Base-by-base conservation (phyloP, 2,329 filamentous ascomycete genomes). In the Alternaria metachromatica region DNA sequence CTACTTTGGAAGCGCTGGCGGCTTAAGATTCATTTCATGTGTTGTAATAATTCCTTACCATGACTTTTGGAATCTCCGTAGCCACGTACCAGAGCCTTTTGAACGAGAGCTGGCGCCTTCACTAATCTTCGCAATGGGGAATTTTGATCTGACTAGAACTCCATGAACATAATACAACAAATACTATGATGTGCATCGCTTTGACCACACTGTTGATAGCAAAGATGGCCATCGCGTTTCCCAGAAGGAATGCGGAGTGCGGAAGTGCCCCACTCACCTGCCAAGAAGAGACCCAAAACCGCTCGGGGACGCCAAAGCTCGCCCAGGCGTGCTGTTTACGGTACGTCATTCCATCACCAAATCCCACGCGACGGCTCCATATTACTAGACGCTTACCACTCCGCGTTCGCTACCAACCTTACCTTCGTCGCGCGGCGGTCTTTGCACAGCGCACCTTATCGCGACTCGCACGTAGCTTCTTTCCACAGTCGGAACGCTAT, bases 281-380 rank as follows among this genome's bases (percentile, higher is more conserved):
- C 63, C 63, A 65, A 65, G 63, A 21, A 23, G 49, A 37, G 55
- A 46, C 43, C 48, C 28, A 45, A 43, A 51, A 50, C n/a, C 46
- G 49, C 41, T 48, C 46, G 56, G 57, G 48, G 25, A 56, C 46
- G 60, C 60, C 63, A 41, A 60, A 65, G 63, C 64, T 64, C 53
- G 46, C 43, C 26, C 57, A 21, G 41, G 28, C 37, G 25, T 46
- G 23, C 44, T 68, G 64, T 67, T 68, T 65, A 63, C 61, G 21
- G 58, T 68, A 67, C 66, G 66, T 67, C 66, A 68, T 67, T 30
- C 23, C 26, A 55, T 28, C 48, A 43, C 30, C 41, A 30, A 44
- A 28, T 26, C 26, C 33, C 26, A 20, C 26, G 13, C 45, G 18
- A 44, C 37, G 33, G 23, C 51, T 50, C 44, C 26, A n/a, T 46